Evolutionary conservation across 371 early-diverging fungal species (phyloP), one percentile per base, ranked within the genome.

Genomic region (Zychaea mexicana): DNA sequence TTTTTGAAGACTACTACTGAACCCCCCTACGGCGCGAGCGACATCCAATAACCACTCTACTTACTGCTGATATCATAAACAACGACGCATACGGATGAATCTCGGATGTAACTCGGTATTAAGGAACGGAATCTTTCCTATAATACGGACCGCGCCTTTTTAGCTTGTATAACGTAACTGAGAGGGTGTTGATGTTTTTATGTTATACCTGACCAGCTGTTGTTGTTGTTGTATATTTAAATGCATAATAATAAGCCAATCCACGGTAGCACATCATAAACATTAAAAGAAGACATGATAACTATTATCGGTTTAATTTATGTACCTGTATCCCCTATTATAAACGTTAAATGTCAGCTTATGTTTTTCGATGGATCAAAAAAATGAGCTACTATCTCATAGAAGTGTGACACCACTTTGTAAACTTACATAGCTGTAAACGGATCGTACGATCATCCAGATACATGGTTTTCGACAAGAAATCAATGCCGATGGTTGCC

Each of bases 401-500:
- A 42, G 6, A 12, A 6, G n/a, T 42, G 15, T 42, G 13, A 42
- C 4, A 42, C 22, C 24, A 24, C 24, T 45, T 15, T 21, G n/a
- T n/a, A n/a, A n/a, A 59, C 68, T 68, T 60, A 68, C 69, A 99
- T 60, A 99, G 88, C 81, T 99, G 99, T 47, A 99, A 85, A 58
- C 99, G 90, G 19, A 98, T 92, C 7, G 96, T 96, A 45, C 96
- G 91, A 76, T 96, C 96, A 67, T 98, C 98, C 57, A 99, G 76
- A 72, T 96, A 94, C 93, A 99, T 96, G n/a, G 99, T 99, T 83
- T 99, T 99, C 24, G 96, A 96, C 66, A 99, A 78, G 76, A 99
- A 99, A 79, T 99, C 99, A 66, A 99, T 98, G 67, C 99, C 99
- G 60, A 99, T 99, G 31, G 99, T 99, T 17, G 99, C 99, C 90